These are phyloP conservation scores for Tetrapisispora taiwanensis DNA, from an alignment of 805 yeast species.

Conservation along the genomic window DNA sequence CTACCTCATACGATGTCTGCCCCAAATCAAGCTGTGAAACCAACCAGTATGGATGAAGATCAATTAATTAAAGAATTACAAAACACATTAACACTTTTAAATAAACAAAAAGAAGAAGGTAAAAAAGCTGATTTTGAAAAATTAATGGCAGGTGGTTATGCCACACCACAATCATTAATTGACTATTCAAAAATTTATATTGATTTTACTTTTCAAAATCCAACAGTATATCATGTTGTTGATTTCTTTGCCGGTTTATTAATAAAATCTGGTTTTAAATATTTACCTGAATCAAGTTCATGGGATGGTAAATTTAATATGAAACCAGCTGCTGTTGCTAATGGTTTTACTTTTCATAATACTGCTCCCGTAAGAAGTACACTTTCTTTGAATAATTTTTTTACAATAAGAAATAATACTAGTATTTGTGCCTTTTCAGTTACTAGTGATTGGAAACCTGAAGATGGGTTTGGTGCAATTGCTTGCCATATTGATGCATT, in stretches of 20 bases:
- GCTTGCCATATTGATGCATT: slow-evolving; percentile 74
- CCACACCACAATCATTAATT: background rate
- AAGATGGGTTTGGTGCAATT: slow-evolving; percentile 55
- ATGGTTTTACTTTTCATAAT: no score
- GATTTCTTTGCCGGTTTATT: slow-evolving; percentile 39
- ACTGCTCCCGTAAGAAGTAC: no score
- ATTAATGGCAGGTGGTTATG: background rate
- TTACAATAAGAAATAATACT: slow-evolving; percentile 59
- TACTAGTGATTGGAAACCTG: slow-evolving; percentile 57
- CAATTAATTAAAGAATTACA: background rate
- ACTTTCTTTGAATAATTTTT: slow-evolving; percentile 36
- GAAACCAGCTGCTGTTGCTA: no score
- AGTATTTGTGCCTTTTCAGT: slow-evolving; percentile 59
- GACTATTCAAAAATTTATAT: slow-evolving; percentile 33
- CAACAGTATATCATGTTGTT: slow-evolving; percentile 70
- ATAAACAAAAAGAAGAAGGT: no score
- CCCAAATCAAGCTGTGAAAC: no score
- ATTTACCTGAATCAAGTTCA: slow-evolving; percentile 49
- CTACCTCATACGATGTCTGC: no score
- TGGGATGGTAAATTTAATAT: slow-evolving; percentile 12
- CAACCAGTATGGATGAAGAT: background rate
- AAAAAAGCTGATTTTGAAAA: background rate
- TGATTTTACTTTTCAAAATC: slow-evolving; percentile 60
- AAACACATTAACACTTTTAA: background rate
- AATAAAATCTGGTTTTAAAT: slow-evolving; percentile 50